Percentiles rank a stretch among this genome's conserved stretches.
These are phyloP conservation scores for Trifolium repens DNA, from an alignment of 306 rosid genomes.

Conservation along the genomic window DNA sequence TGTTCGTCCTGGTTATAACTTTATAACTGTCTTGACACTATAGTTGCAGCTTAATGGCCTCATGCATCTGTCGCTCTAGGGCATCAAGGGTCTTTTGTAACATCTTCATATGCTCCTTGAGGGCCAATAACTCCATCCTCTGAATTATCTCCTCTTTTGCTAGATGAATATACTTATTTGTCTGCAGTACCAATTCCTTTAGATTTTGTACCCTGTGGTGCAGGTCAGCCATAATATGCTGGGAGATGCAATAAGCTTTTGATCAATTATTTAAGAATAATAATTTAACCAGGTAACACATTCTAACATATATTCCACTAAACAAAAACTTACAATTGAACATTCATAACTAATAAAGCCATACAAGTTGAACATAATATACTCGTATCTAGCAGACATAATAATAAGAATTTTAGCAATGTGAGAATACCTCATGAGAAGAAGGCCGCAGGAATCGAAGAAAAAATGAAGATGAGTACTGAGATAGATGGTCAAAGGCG, in stretches of 20 bases:
- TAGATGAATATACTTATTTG: background rate
- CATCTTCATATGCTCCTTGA: conserved; percentile 1
- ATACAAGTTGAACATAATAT: background rate
- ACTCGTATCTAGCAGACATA: background rate
- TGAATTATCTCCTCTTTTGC: background rate
- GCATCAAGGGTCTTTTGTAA: background rate
- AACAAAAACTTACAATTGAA: background rate
- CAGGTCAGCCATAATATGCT: background rate
- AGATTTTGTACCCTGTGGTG: background rate
- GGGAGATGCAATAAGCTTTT: background rate
- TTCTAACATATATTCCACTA: conserved; percentile 4
- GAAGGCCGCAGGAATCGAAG: conserved; percentile 23
- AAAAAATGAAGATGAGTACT: background rate
- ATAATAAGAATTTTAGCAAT: background rate
- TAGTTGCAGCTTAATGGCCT: background rate
- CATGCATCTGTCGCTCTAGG: background rate
- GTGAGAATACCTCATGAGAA: conserved; percentile 3
- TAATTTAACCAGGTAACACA: background rate
- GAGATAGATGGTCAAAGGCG: background rate
- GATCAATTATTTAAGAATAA: conserved; percentile 6
- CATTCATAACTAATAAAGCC: background rate
- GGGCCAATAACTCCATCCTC: background rate
- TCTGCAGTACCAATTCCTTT: background rate
- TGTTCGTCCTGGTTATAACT: background rate
- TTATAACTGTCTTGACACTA: background rate